phyloP scores from a whole-genome alignment of 352 stramenopile species.

The Saprolegnia diclina region DNA sequence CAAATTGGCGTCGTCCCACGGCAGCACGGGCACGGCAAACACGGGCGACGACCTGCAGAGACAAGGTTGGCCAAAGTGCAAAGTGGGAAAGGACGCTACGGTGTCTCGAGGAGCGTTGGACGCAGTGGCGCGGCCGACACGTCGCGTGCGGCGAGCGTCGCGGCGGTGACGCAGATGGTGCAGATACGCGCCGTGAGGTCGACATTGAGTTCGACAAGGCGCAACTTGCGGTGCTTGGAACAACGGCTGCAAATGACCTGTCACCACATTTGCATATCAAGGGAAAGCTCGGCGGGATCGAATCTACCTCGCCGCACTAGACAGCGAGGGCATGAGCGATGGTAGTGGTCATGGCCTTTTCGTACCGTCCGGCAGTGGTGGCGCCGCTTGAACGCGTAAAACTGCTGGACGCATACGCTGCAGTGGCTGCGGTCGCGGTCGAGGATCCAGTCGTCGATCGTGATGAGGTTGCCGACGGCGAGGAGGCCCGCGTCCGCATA shows the following conservation, averaged over 20 bases:
- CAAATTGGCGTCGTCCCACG: background rate
- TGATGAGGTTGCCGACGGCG: conserved; percentile 60
- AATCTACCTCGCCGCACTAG: conserved; percentile 45
- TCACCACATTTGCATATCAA: background rate
- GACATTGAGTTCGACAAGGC: conserved; percentile 72
- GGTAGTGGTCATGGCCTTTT: background rate
- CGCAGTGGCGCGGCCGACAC: background rate
- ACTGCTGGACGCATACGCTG: conserved; percentile 77
- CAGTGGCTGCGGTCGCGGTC: conserved; percentile 68
- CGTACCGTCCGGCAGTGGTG: conserved; percentile 68
- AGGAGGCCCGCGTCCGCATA: conserved; percentile 67
- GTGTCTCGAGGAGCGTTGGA: background rate
- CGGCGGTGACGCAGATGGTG: conserved; percentile 75
- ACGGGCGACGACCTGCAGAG: background rate
- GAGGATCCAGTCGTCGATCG: conserved; percentile 60
- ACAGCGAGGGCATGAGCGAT: background rate
- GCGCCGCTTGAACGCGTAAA: conserved; percentile 64
- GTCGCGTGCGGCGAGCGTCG: conserved; percentile 40
- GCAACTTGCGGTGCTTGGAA: conserved; percentile 64
- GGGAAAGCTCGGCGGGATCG: background rate
- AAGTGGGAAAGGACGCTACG: background rate
- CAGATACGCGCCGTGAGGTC: conserved; percentile 70
- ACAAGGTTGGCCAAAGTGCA: background rate
- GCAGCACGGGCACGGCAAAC: background rate
- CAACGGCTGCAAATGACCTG: conserved; percentile 57